A percentile compares a stretch with the other conserved stretches of the same genome.
Conservation (phyloP, 257 asterid genomes). For the Solanum chiquidenum region DNA sequence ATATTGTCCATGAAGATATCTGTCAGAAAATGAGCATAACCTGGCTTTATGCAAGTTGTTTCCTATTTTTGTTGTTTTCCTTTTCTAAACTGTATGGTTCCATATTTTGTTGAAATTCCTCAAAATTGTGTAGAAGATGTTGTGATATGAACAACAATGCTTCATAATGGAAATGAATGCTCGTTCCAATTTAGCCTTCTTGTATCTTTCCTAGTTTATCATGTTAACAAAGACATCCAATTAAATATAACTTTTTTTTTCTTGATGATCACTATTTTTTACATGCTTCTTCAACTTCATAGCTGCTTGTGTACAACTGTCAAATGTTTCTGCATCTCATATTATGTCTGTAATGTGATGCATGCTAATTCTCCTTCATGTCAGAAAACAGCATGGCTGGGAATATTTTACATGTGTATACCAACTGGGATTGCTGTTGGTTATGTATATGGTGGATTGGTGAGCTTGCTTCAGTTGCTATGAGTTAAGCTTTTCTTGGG, state of each 20-base stretch:
- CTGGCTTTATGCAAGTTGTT: background rate
- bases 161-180: background rate
- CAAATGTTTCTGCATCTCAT: background rate
- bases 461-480: slow-evolving; percentile 13
- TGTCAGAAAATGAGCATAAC: background rate
- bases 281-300: background rate
- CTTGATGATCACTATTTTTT: background rate
- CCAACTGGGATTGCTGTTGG: slow-evolving; percentile 90
- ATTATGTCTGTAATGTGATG: background rate
- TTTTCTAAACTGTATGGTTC: background rate
- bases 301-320: background rate
- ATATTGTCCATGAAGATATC: background rate
- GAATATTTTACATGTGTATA: slow-evolving; percentile 95
- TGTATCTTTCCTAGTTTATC: background rate
- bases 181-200: background rate
- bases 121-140: background rate
- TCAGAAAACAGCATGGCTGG: slow-evolving; percentile 94
- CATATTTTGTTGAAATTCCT: background rate
- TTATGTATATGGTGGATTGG: slow-evolving; percentile 94
- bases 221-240: background rate
- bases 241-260: background rate
- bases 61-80: background rate
- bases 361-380: background rate
- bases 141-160: background rate
- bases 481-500: background rate